Evolutionary conservation across 192 early-diverging fungal species (phyloP).

Genomic region (Coemansia sp.): DNA sequence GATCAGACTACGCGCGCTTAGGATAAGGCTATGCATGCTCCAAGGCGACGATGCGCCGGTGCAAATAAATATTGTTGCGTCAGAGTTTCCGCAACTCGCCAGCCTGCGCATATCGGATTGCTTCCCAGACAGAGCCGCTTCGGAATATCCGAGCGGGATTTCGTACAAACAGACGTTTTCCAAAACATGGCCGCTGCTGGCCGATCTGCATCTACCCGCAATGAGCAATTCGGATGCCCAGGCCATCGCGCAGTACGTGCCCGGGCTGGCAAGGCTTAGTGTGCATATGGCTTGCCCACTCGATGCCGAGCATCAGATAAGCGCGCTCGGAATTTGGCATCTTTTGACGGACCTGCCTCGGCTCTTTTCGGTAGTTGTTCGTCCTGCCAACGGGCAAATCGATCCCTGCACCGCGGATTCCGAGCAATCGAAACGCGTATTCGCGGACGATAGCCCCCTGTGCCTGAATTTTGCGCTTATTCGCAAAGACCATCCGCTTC

Average conservation of each 20-base stretch:
- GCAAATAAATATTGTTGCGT: constrained; percentile 14
- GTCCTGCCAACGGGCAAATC: neutral
- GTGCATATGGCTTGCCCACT: constrained; percentile 8
- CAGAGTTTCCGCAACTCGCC: constrained; percentile 30
- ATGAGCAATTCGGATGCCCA: constrained; percentile 17
- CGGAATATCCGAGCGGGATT: constrained; percentile 15
- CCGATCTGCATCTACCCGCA: constrained; percentile 9
- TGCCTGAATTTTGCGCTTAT: constrained; percentile 9
- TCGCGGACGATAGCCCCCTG: neutral
- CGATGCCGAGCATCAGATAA: constrained; percentile 2
- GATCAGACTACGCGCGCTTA: constrained; percentile 8
- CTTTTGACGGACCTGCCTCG: constrained; percentile 14
- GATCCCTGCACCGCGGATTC: neutral
- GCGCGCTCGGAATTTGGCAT: constrained; percentile 16
- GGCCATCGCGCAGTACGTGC: constrained; percentile 12
- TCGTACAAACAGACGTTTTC: constrained; percentile 28
- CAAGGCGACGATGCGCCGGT: neutral
- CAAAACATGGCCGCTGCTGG: constrained; percentile 25
- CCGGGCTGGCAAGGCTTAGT: constrained; percentile 11
- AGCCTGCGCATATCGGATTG: constrained; percentile 17
- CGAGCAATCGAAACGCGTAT: neutral
- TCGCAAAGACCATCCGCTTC: constrained; percentile 17
- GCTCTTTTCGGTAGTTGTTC: neutral
- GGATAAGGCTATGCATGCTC: constrained; percentile 12
- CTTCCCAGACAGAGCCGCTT: constrained; percentile 1